Evolutionary conservation across 192 early-diverging fungal genomes (phyloP), one percentile per base, ranked within the genome.

Genomic region (Rhizophagus clarus): DNA sequence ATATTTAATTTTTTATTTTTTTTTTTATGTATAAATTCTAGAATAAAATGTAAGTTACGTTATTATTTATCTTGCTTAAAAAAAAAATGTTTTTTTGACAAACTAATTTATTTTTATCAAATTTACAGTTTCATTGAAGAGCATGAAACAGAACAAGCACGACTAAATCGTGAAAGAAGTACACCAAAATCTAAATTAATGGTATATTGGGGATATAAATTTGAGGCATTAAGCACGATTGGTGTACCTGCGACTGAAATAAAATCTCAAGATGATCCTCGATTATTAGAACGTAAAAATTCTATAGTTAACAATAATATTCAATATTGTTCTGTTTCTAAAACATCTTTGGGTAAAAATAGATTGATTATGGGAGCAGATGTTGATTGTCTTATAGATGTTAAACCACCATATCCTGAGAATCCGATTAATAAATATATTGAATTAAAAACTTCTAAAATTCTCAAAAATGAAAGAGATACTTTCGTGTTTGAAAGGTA

Each of bases 171-270:
- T n/a, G 75, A 47, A 14, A 87, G 87, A 37, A 60, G 73, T 17
- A 82, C 84, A 10, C 89, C 89, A 12, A 60, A 87, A 56, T 89
- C 95, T 75, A 88, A 90, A 64, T 80, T 92, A 34, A 89, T 95
- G 90, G 91, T 84, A 49, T 98, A 96, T 79, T 94, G 92, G 88
- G 97, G 97, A 1, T 98, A 99, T 85, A 89, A 89, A 75, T 98
- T 97, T 81, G 97, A 99, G 82, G 88, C 87, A 3, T 85, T 96
- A 12, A 90, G 88, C 51, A 94, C 93, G 1, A 72, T 95, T 12
- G 83, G 86, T 32, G 87, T 84, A 20, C 89, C 91, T 24, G 88
- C 94, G 0, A 73, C 81, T 8, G 80, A 83, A 28, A 45, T 89
- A 9, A 79, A 84, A 0, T 70, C 82, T 22, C 60, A 80, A 6